phyloP scores from a whole-genome alignment of 1,139 yeast species.

The Taphrina betulina region DNA sequence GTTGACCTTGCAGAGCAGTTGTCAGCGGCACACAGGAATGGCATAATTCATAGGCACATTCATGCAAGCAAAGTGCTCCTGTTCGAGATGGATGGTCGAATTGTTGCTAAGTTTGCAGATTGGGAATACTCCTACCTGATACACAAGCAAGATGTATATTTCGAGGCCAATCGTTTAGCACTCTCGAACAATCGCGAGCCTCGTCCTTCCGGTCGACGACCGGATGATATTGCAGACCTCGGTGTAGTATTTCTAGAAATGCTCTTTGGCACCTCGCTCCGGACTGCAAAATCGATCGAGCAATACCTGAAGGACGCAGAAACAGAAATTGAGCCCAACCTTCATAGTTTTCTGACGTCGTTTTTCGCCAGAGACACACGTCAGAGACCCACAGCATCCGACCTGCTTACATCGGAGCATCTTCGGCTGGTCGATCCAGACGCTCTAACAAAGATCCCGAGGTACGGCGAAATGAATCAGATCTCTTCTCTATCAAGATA shows the following conservation, averaged over 20 bases:
- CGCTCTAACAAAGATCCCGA: neutral
- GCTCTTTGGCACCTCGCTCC: constrained; percentile 62
- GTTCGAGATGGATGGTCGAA: constrained; percentile 48
- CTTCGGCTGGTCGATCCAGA: constrained; percentile 48
- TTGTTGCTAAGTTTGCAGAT: constrained; percentile 62
- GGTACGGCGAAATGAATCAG: no score
- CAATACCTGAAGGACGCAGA: neutral
- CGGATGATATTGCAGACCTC: constrained; percentile 78
- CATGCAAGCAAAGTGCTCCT: constrained; percentile 61
- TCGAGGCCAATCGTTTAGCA: neutral
- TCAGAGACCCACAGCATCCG: constrained; percentile 77
- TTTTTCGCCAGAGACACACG: constrained; percentile 67
- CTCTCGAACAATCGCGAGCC: neutral
- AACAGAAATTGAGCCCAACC: neutral
- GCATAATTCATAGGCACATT: constrained; percentile 70
- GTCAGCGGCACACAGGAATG: constrained; percentile 77
- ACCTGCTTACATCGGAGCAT: constrained; percentile 77
- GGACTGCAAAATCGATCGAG: constrained; percentile 35
- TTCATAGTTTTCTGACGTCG: constrained; percentile 63
- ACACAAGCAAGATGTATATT: constrained; percentile 52
- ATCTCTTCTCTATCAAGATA: constrained; percentile 56
- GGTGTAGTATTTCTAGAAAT: constrained; percentile 77
- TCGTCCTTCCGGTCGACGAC: constrained; percentile 38
- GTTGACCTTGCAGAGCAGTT: constrained; percentile 81
- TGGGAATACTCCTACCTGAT: constrained; percentile 71